A percentile compares a stretch with the other conserved stretches of the same genome.
Evolutionary conservation across 2,329 filamentous ascomycete genomes (phyloP).

Genomic region (Gnomoniopsis smithogilvyi): DNA sequence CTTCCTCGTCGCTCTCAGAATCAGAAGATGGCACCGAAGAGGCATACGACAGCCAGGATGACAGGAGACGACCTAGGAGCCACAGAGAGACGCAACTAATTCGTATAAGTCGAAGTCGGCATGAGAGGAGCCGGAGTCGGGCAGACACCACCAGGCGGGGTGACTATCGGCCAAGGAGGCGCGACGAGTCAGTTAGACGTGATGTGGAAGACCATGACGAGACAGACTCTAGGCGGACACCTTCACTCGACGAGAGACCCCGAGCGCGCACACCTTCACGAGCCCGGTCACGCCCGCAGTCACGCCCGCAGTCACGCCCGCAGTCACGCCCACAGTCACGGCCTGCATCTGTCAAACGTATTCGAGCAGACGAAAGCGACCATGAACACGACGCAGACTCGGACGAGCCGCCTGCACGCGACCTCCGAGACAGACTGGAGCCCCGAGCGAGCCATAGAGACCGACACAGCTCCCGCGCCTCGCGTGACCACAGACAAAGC

Average conservation of each 20-base stretch:
- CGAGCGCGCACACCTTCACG: conserved; percentile 2
- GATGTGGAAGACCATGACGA: conserved; percentile 19
- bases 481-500: conserved; percentile 21
- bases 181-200: conserved; percentile 2
- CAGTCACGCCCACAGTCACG: conserved; percentile 24
- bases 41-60: conserved; percentile 32
- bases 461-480: conserved; percentile 25
- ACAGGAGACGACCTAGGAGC: conserved; percentile 23
- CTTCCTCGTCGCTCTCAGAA: conserved; percentile 30
- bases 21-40: conserved; percentile 35
- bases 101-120: conserved; percentile 11
- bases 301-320: conserved; percentile 24
- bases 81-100: conserved; percentile 16
- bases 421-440: conserved; percentile 17
- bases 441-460: conserved; percentile 18
- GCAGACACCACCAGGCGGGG: conserved; percentile 8
- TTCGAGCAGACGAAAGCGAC: conserved; percentile 7
- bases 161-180: conserved; percentile 6
- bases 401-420: conserved; percentile 19
- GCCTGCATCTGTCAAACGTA: conserved; percentile 20
- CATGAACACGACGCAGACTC: conserved; percentile 7
- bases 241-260: conserved; percentile 12
- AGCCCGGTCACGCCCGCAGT: not conserved
- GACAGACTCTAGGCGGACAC: conserved; percentile 20
- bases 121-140: conserved; percentile 8